A percentile compares a stretch with the other conserved stretches of the same genome.
Evolutionary conservation across 176 grass and related monocot species (phyloP).

Genomic region (Zea luxurians): DNA sequence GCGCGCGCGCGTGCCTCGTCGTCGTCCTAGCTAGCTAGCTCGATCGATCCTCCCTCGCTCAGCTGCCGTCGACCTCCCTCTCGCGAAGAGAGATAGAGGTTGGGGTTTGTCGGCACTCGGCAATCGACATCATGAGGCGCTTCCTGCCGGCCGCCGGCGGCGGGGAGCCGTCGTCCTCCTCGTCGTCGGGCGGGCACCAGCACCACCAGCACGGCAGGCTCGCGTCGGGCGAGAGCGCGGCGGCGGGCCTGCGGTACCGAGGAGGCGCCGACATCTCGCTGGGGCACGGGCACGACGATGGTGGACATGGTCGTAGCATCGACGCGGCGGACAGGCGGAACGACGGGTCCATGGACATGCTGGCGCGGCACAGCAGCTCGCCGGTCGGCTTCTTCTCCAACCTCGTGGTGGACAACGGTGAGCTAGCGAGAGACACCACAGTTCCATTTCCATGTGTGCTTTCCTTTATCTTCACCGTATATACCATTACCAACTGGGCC

Average conservation of each 20-base stretch:
- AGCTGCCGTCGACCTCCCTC: not conserved
- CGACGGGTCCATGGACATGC: slow-evolving; percentile 48
- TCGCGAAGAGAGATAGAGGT: not conserved
- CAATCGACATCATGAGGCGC: slow-evolving; percentile 33
- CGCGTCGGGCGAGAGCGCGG: not conserved
- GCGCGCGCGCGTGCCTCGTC: not conserved
- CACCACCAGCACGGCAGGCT: slow-evolving; percentile 26
- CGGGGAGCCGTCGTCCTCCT: slow-evolving; percentile 49
- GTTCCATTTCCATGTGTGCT: no score
- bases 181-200: slow-evolving; percentile 27
- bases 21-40: not conserved
- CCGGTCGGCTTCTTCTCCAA: slow-evolving; percentile 85
- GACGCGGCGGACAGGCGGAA: slow-evolving; percentile 14
- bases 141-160: slow-evolving; percentile 47
- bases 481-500: no score
- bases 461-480: no score
- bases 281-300: slow-evolving; percentile 17
- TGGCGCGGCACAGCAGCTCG: slow-evolving; percentile 74
- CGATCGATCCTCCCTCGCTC: not conserved
- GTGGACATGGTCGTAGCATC: not conserved
- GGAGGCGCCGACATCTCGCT: slow-evolving; percentile 40
- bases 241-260: slow-evolving; percentile 26
- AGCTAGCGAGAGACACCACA: no score
- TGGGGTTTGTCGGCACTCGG: not conserved
- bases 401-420: slow-evolving; percentile 62